These are phyloP conservation scores for Brettanomyces custersianus DNA, from an alignment of 805 yeast species.

Conservation along the genomic window DNA sequence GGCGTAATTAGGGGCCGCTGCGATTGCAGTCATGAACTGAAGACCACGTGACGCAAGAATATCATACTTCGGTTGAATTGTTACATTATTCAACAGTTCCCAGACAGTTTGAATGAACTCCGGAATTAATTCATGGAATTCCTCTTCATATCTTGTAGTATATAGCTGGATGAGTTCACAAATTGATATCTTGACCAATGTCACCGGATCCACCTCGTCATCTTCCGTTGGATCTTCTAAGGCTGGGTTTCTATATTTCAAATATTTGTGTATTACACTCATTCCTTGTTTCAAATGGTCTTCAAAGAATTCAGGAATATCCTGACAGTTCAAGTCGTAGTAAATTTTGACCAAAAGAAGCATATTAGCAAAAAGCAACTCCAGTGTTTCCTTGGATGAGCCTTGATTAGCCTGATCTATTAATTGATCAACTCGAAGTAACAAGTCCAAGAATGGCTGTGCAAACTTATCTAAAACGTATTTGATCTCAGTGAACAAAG, in stretches of 20 bases:
- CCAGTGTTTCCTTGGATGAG: conserved; percentile 34
- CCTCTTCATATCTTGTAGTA: conserved; percentile 86
- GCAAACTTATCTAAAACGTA: conserved; percentile 80
- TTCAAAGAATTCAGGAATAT: conserved; percentile 95
- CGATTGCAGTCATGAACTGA: conserved; percentile 73
- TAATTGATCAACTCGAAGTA: conserved; percentile 56
- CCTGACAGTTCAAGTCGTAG: conserved; percentile 94
- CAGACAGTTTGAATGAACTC: conserved; percentile 77
- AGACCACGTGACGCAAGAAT: conserved; percentile 73
- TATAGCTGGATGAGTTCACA: conserved; percentile 81
- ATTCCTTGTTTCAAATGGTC: conserved; percentile 74
- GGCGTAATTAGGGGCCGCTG: conserved; percentile 58
- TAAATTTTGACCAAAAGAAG: conserved; percentile 70
- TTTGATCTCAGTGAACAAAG: conserved; percentile 76
- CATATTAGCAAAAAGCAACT: conserved; percentile 58
- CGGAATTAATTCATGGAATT: conserved; percentile 69
- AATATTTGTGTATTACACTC: conserved; percentile 74
- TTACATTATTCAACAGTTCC: conserved; percentile 58
- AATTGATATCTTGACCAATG: conserved; percentile 69
- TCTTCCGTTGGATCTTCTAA: conserved; percentile 55
- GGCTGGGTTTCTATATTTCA: conserved; percentile 48
- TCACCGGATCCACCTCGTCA: conserved; percentile 58
- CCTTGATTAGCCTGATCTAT: conserved; percentile 40
- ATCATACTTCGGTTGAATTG: conserved; percentile 73
- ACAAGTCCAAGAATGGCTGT: conserved; percentile 64